phyloP scores from a whole-genome alignment of 352 stramenopile species.

The Phytophthora parvispora region DNA sequence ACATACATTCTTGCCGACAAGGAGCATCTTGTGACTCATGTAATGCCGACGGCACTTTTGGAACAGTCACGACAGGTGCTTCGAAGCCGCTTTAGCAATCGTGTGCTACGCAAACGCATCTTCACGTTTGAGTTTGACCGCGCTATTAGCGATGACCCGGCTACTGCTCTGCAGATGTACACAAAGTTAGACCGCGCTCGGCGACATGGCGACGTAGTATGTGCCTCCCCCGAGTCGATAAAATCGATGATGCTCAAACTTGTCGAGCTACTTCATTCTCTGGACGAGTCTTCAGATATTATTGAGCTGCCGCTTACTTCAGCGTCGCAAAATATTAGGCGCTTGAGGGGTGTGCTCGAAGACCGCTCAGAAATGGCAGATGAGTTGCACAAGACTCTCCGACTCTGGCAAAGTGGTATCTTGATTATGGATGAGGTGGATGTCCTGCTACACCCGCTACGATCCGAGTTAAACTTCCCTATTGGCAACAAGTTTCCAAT shows the following conservation, averaged over 20 bases:
- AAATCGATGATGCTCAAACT: constrained; percentile 99
- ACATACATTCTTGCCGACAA: constrained; percentile 98
- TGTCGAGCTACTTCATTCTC: constrained; percentile 93
- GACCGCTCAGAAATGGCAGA: constrained; percentile 91
- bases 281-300: constrained; percentile 87
- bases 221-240: constrained; percentile 98
- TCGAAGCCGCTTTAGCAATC: constrained; percentile 97
- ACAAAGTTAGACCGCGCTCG: constrained; percentile 93
- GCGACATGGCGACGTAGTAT: constrained; percentile 96
- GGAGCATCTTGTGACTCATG: constrained; percentile 96
- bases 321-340: constrained; percentile 78
- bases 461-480: constrained; percentile 93
- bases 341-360: constrained; percentile 75
- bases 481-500: constrained; percentile 94
- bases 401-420: constrained; percentile 95
- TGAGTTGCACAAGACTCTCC: constrained; percentile 89
- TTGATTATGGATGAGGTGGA: constrained; percentile 96
- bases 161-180: constrained; percentile 68
- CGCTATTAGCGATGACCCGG: constrained; percentile 89
- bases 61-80: constrained; percentile 99
- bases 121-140: constrained; percentile 99
- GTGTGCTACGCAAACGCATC: constrained; percentile 98
- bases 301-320: constrained; percentile 67
- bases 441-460: constrained; percentile 91
- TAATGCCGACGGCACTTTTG: constrained; percentile 98